Evolutionary conservation across 164 flowering plant species (phyloP).

Genomic region (Stephania cephalantha): DNA sequence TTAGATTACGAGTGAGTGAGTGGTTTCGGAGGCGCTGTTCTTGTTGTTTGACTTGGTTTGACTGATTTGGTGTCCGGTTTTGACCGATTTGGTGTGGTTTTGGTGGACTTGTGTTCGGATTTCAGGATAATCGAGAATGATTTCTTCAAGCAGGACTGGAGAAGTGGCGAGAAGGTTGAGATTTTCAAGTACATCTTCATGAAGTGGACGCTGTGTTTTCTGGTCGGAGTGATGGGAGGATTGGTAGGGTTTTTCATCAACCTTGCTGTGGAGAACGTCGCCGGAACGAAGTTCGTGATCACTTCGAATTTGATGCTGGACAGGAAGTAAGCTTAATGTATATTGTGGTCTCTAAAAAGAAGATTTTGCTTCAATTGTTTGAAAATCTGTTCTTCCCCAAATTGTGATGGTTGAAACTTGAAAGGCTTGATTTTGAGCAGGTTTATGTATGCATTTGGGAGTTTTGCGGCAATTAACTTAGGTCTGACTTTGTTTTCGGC

Average conservation of each 20-base stretch:
- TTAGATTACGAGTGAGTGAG: slow-evolving; percentile 69
- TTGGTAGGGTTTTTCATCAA: slow-evolving; percentile 61
- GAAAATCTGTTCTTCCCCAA: background rate
- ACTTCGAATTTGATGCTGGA: slow-evolving; percentile 69
- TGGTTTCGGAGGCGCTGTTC: background rate
- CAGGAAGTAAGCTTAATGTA: slow-evolving; percentile 28
- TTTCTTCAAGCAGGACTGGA: slow-evolving; percentile 83
- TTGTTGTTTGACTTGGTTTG: background rate
- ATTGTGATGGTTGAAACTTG: background rate
- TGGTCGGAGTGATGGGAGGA: slow-evolving; percentile 50
- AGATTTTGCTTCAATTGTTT: background rate
- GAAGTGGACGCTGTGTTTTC: slow-evolving; percentile 73
- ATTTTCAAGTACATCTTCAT: slow-evolving; percentile 58
- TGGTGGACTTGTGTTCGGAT: background rate
- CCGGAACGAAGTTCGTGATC: slow-evolving; percentile 72
- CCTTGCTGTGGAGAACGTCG: slow-evolving; percentile 74
- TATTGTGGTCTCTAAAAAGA: background rate
- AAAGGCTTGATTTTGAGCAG: slow-evolving; percentile 25
- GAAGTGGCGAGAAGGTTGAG: slow-evolving; percentile 39
- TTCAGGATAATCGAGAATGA: slow-evolving; percentile 75
- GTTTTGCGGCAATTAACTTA: slow-evolving; percentile 51
- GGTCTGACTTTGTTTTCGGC: slow-evolving; percentile 60
- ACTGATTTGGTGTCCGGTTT: background rate
- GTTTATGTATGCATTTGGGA: slow-evolving; percentile 50
- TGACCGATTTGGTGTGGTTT: background rate